Evolutionary conservation across 2,329 filamentous ascomycete species (phyloP).

Genomic region (Verticillium isaacii): DNA sequence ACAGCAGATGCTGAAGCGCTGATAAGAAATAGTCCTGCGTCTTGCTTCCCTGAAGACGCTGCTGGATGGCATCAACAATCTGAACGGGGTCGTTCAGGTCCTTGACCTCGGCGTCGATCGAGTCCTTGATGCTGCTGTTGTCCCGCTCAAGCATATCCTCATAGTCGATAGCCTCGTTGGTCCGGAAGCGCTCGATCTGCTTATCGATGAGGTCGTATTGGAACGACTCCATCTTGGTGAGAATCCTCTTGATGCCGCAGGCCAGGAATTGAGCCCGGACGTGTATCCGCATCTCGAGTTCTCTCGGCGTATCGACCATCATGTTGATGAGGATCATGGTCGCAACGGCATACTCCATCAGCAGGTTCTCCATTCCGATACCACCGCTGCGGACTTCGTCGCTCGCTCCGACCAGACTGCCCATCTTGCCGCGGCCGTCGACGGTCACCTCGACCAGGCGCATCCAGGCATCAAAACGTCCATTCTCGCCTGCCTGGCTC

Average conservation of each 20-base stretch:
- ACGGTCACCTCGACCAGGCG: constrained; percentile 95
- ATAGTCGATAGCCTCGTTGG: constrained; percentile 96
- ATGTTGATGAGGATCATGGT: constrained; percentile 95
- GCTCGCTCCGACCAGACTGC: constrained; percentile 91
- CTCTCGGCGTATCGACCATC: constrained; percentile 84
- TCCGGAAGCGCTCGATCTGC: constrained; percentile 88
- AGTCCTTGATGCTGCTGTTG: constrained; percentile 85
- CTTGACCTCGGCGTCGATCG: constrained; percentile 77
- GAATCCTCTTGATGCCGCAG: constrained; percentile 89
- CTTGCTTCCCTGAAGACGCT: constrained; percentile 75
- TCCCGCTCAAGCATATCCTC: constrained; percentile 94
- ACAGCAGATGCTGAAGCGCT: constrained; percentile 87
- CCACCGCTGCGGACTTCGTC: constrained; percentile 94
- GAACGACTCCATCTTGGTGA: constrained; percentile 96
- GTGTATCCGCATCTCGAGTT: constrained; percentile 87
- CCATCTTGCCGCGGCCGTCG: constrained; percentile 97
- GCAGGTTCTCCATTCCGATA: constrained; percentile 95
- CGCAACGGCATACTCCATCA: constrained; percentile 98
- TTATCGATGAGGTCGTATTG: constrained; percentile 98
- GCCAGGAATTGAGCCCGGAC: constrained; percentile 94
- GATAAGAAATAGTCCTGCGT: constrained; percentile 95
- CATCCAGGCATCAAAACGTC: constrained; percentile 98
- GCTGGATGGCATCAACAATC: constrained; percentile 90
- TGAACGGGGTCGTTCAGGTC: constrained; percentile 90
- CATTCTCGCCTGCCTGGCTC: constrained; percentile 81